Evolutionary conservation across 352 stramenopile species (phyloP).

Genomic region (Nothophytophthora sp.): DNA sequence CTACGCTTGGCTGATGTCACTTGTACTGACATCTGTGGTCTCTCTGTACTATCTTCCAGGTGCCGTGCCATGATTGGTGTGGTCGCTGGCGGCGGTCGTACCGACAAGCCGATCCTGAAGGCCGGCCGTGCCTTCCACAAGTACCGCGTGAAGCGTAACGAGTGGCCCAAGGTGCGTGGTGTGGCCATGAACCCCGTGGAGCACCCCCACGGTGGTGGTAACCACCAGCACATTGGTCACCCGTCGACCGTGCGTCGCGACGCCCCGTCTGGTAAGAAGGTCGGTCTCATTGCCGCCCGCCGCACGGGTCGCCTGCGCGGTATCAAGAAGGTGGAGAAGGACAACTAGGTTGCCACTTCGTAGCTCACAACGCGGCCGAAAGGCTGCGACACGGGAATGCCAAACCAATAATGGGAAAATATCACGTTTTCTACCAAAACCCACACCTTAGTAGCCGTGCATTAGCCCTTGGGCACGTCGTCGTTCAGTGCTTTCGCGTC

Average conservation of each 20-base stretch:
- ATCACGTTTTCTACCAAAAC: conserved; percentile 28
- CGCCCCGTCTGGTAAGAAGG: conserved; percentile 97
- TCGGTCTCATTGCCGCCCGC: conserved; percentile 98
- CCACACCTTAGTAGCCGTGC: no score
- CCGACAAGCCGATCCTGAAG: conserved; percentile 99
- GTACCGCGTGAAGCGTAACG: conserved; percentile 99
- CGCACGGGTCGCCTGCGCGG: conserved; percentile 97
- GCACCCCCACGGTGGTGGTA: conserved; percentile 99
- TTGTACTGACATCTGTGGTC: conserved; percentile 38
- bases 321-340: conserved; percentile 97
- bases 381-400: conserved; percentile 44
- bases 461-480: conserved; percentile 31
- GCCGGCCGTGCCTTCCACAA: conserved; percentile 98
- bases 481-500: conserved; percentile 31
- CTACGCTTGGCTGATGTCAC: no score
- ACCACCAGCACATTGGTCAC: conserved; percentile 99
- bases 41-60: conserved; percentile 45
- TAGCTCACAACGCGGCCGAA: conserved; percentile 14
- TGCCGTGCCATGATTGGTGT: conserved; percentile 98
- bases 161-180: conserved; percentile 99
- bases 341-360: conserved; percentile 61
- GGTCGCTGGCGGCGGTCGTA: conserved; percentile 97
- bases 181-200: conserved; percentile 99
- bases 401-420: conserved; percentile 39
- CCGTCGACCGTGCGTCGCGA: conserved; percentile 96